Evolutionary conservation across 352 stramenopile species (phyloP).

Genomic region (Globisporangium mamillatum): DNA sequence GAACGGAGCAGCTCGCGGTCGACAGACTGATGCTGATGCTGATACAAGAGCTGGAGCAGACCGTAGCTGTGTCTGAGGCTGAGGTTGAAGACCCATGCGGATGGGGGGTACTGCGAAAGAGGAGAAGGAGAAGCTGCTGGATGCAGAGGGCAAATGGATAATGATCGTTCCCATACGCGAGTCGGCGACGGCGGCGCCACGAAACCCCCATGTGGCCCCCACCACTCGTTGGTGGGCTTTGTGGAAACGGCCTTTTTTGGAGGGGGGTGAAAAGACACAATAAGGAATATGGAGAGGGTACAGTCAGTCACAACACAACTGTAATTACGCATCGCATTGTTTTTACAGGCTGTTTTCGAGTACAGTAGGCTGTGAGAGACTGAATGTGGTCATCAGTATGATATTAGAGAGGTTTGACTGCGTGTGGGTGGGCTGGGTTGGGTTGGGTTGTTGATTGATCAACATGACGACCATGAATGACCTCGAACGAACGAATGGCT

Average conservation of each 20-base stretch:
- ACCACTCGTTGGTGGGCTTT: neutral
- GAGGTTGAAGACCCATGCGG: neutral
- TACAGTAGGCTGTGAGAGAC: neutral
- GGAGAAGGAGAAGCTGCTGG: conserved; percentile 1
- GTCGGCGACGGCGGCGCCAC: neutral
- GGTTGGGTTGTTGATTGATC: neutral
- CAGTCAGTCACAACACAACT: neutral
- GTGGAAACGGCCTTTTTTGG: neutral
- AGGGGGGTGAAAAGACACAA: neutral
- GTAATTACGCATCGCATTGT: neutral
- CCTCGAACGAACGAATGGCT: neutral
- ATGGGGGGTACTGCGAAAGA: neutral
- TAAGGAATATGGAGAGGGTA: neutral
- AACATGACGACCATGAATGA: neutral
- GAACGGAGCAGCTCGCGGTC: neutral
- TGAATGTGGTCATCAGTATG: neutral
- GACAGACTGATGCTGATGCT: neutral
- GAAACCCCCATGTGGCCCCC: neutral
- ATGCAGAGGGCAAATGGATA: conserved; percentile 11
- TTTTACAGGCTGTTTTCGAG: neutral
- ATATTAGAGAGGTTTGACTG: neutral
- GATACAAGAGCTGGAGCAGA: neutral
- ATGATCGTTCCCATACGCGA: neutral
- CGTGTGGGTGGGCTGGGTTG: neutral
- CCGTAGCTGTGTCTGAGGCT: too few relatives aligned